Conservation (phyloP, 2,329 filamentous ascomycete genomes). For the Penicillium verrucosum region DNA sequence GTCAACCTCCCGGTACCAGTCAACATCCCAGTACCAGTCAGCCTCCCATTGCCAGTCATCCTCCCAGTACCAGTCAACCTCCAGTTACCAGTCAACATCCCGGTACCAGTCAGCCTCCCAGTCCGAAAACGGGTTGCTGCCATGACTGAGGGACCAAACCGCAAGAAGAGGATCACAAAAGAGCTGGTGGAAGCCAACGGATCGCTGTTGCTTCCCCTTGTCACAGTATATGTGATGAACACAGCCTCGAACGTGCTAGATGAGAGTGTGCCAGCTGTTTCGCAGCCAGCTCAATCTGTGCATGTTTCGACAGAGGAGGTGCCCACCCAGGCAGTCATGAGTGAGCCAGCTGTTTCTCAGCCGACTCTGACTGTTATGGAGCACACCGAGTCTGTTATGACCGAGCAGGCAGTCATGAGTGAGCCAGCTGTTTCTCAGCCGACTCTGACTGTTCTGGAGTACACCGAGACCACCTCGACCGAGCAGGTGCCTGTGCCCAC, state of each 20-base stretch:
- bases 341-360: background rate
- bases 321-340: background rate
- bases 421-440: background rate
- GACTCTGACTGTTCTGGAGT: background rate
- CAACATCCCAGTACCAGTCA: too few species aligned
- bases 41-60: too few species aligned
- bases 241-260: background rate
- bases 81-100: too few species aligned
- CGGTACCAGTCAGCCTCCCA: background rate
- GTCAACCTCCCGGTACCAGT: background rate
- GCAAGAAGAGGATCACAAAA: background rate
- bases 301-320: background rate
- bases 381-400: background rate
- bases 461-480: background rate
- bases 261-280: background rate
- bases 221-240: background rate
- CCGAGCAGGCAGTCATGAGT: background rate
- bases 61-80: too few species aligned
- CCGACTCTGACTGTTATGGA: background rate
- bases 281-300: background rate
- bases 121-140: background rate
- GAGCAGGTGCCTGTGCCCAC: background rate
- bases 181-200: background rate
- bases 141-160: background rate
- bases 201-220: background rate